Evolutionary conservation across 1,284 basidiomycete genomes (phyloP).

Genomic region (Lentinula novae-zelandiae): DNA sequence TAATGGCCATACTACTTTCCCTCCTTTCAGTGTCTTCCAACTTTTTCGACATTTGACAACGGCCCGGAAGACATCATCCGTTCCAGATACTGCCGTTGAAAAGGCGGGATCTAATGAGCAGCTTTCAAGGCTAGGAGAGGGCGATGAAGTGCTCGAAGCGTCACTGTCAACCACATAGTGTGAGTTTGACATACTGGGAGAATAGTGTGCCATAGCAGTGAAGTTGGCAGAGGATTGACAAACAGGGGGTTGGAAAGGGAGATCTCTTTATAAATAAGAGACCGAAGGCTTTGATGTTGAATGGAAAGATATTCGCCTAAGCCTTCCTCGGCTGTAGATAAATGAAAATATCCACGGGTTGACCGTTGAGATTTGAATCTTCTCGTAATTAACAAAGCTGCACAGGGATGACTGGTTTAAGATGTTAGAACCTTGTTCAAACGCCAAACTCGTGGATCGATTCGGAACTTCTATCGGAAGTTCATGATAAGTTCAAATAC

Average conservation of each 20-base stretch:
- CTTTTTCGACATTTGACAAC: constrained; percentile 66
- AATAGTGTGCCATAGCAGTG: neutral
- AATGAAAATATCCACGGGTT: neutral
- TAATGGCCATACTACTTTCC: constrained; percentile 73
- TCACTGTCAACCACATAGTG: neutral
- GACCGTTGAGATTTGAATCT: neutral
- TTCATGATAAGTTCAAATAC: neutral
- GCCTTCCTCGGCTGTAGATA: neutral
- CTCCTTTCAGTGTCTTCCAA: constrained; percentile 70
- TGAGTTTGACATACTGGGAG: neutral
- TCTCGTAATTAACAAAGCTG: constrained; percentile 3
- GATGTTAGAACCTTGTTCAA: neutral
- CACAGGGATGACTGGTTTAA: constrained; percentile 1
- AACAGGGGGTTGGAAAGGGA: neutral
- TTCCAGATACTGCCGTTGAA: constrained; percentile 21
- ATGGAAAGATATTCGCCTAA: neutral
- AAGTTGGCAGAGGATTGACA: neutral
- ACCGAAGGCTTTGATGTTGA: neutral
- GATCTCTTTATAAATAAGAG: constrained; percentile 1
- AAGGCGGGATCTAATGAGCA: neutral
- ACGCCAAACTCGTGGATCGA: neutral
- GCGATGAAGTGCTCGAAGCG: constrained; percentile 6
- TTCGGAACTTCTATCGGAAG: constrained; percentile 6
- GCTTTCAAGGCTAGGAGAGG: constrained; percentile 5
- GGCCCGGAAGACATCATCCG: constrained; percentile 54